These are phyloP conservation scores for Colletotrichum sp. DNA, from an alignment of 2,329 filamentous ascomycete genomes.

Conservation along the genomic window DNA sequence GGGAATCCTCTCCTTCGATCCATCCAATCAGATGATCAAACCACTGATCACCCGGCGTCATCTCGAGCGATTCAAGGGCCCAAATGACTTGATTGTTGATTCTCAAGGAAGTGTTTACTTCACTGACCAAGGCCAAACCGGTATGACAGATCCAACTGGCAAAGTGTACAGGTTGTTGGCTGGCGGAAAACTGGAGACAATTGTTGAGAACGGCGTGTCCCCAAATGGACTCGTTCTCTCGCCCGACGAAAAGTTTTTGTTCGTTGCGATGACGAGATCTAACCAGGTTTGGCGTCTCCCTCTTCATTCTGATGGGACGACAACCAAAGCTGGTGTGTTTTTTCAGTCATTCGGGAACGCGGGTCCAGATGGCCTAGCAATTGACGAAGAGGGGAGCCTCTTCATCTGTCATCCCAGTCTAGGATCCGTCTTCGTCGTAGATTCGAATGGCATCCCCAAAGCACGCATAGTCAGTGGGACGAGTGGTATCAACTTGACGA, in stretches of 20 bases:
- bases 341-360: conserved; percentile 45
- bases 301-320: conserved; percentile 41
- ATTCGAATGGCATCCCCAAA: conserved; percentile 39
- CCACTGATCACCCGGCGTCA: conserved; percentile 39
- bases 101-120: conserved; percentile 44
- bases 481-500: conserved; percentile 40
- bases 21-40: conserved; percentile 28
- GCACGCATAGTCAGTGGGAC: conserved; percentile 37
- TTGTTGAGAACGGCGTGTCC: conserved; percentile 41
- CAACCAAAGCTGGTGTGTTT: conserved; percentile 41
- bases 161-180: conserved; percentile 40
- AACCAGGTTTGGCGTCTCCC: conserved; percentile 47
- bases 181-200: conserved; percentile 39
- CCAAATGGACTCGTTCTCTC: conserved; percentile 44
- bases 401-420: conserved; percentile 41
- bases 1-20: conserved; percentile 42
- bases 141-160: conserved; percentile 45
- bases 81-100: conserved; percentile 45
- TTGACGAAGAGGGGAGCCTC: conserved; percentile 43
- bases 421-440: conserved; percentile 41
- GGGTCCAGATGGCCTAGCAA: conserved; percentile 41
- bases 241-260: conserved; percentile 41
- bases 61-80: conserved; percentile 47
- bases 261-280: conserved; percentile 43
- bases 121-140: conserved; percentile 49